Percentiles rank a stretch among this genome's conserved stretches.
phyloP scores from a whole-genome alignment of 805 yeast species.

The Candida ovalis region DNA sequence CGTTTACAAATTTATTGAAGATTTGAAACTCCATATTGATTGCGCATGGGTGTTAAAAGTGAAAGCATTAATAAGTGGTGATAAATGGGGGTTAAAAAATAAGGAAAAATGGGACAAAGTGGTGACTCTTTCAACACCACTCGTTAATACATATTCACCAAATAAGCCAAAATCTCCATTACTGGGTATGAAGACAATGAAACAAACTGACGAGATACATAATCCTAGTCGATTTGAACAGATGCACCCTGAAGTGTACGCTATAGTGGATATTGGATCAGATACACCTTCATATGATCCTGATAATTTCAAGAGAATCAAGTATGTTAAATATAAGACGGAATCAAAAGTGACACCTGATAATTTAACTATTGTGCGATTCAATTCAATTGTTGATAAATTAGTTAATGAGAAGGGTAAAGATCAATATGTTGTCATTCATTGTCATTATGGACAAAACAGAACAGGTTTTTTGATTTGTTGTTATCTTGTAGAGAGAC shows the following conservation, averaged over 20 bases:
- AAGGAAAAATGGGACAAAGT: conserved; percentile 66
- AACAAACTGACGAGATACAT: conserved; percentile 60
- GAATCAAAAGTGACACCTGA: conserved; percentile 77
- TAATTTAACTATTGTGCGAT: conserved; percentile 50
- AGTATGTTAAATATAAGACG: conserved; percentile 69
- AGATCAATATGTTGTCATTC: conserved; percentile 53
- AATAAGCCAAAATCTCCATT: conserved; percentile 40
- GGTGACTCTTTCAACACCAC: conserved; percentile 44
- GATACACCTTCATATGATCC: conserved; percentile 73
- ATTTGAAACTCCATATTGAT: conserved; percentile 46
- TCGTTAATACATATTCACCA: conserved; percentile 28
- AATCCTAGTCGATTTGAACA: conserved; percentile 54
- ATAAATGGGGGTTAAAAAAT: conserved; percentile 78
- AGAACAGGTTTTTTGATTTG: conserved; percentile 73
- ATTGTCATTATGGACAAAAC: conserved; percentile 81
- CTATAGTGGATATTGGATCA: conserved; percentile 66
- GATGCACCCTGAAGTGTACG: conserved; percentile 47
- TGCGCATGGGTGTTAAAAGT: conserved; percentile 69
- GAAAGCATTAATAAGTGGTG: conserved; percentile 59
- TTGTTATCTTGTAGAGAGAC: conserved; percentile 58
- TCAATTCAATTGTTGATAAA: conserved; percentile 49
- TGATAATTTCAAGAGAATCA: conserved; percentile 44
- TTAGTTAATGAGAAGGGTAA: conserved; percentile 28
- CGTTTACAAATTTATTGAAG: conserved; percentile 53
- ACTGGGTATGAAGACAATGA: conserved; percentile 69